A percentile compares a stretch with the other conserved stretches of the same genome.
Conservation (phyloP, 2,329 filamentous ascomycete genomes). For the Colletotrichum costaricense region DNA sequence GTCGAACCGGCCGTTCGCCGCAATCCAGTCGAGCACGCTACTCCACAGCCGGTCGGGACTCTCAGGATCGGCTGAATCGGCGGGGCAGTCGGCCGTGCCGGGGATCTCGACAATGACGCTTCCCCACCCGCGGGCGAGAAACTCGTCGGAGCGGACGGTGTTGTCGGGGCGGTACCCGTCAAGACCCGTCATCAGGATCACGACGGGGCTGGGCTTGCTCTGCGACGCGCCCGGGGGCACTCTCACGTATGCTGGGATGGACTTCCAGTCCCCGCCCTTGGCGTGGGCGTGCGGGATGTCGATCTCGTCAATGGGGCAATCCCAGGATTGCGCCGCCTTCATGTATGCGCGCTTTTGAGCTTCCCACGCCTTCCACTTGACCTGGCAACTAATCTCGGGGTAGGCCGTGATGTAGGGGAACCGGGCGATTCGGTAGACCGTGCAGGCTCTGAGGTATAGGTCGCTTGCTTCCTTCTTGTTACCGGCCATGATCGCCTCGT, state of each 20-base stretch:
- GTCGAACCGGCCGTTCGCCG: slow-evolving; percentile 61
- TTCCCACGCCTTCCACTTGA: slow-evolving; percentile 73
- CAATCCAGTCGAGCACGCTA: slow-evolving; percentile 71
- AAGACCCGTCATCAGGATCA: slow-evolving; percentile 70
- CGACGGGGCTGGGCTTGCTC: slow-evolving; percentile 51
- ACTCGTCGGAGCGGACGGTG: slow-evolving; percentile 69
- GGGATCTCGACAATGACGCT: slow-evolving; percentile 68
- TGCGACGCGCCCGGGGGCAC: slow-evolving; percentile 54
- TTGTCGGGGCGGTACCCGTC: slow-evolving; percentile 74
- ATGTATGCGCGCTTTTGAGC: slow-evolving; percentile 73
- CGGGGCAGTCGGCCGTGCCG: slow-evolving; percentile 69
- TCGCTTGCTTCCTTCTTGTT: slow-evolving; percentile 66
- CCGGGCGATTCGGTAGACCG: slow-evolving; percentile 78
- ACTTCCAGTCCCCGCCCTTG: slow-evolving; percentile 59
- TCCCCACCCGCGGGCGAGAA: slow-evolving; percentile 72
- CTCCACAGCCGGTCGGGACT: slow-evolving; percentile 72
- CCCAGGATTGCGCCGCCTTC: slow-evolving; percentile 65
- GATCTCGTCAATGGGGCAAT: slow-evolving; percentile 70
- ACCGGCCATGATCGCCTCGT: slow-evolving; percentile 59
- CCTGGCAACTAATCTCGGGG: slow-evolving; percentile 50
- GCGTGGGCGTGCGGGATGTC: slow-evolving; percentile 68
- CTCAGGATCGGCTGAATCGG: slow-evolving; percentile 68
- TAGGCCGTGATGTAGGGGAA: slow-evolving; percentile 69
- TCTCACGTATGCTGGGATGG: slow-evolving; percentile 75
- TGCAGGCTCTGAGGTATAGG: slow-evolving; percentile 76